Conservation (phyloP, 2,329 filamentous ascomycete species). For the Verticillium albo-atrum region DNA sequence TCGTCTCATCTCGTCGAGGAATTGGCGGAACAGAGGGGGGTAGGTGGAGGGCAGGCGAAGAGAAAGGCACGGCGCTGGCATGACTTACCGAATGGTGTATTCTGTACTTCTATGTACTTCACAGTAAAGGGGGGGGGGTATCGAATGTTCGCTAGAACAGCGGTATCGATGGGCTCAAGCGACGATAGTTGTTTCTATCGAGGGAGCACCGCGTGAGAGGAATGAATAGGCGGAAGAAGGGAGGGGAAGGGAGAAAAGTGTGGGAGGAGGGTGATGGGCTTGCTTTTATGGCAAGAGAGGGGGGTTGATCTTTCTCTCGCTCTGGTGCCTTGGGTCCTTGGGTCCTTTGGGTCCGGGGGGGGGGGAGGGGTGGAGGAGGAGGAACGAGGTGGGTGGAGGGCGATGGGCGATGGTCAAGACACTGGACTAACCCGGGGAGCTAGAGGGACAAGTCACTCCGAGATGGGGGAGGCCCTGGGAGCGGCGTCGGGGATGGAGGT, state of each 20-base stretch:
- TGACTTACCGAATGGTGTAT: background rate
- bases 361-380: background rate
- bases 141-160: background rate
- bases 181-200: background rate
- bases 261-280: background rate
- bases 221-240: background rate
- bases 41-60: background rate
- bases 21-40: background rate
- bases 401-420: background rate
- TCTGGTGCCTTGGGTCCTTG: background rate
- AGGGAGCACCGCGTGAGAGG: background rate
- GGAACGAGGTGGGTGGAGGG: slow-evolving; percentile 6
- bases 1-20: background rate
- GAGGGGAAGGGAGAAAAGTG: background rate
- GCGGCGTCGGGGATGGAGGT: background rate
- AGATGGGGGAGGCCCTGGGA: slow-evolving; percentile 1
- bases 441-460: slow-evolving; percentile 4
- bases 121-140: background rate
- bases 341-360: background rate
- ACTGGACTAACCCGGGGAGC: slow-evolving; percentile 2
- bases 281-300: background rate
- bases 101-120: background rate
- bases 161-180: background rate
- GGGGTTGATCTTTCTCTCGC: background rate
- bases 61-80: background rate